A percentile compares a stretch with the other conserved stretches of the same genome.
phyloP scores from a whole-genome alignment of 768 basidiomycete genomes.

The Lyophyllum shimeji region DNA sequence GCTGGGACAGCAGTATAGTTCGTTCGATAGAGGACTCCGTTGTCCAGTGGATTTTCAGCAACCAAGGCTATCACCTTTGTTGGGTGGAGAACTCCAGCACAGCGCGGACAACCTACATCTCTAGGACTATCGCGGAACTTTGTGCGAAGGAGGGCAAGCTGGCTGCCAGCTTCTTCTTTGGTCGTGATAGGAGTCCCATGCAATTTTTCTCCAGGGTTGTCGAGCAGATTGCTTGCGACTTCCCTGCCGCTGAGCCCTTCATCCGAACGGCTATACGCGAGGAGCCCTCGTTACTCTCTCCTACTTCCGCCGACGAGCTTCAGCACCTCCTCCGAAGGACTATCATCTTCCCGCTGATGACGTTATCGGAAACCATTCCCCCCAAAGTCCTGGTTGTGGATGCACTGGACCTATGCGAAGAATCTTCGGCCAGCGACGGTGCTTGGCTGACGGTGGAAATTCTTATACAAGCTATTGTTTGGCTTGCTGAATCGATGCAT shows the following conservation, averaged over 20 bases:
- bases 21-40: slow-evolving; percentile 8
- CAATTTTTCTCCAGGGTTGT: slow-evolving; percentile 11
- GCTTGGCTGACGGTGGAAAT: slow-evolving; percentile 15
- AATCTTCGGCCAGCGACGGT: not conserved
- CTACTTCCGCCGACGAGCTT: slow-evolving; percentile 14
- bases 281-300: slow-evolving; percentile 11
- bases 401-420: slow-evolving; percentile 11
- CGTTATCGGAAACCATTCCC: slow-evolving; percentile 6
- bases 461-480: slow-evolving; percentile 15
- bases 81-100: slow-evolving; percentile 16
- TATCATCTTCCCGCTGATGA: slow-evolving; percentile 16
- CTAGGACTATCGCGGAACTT: slow-evolving; percentile 13
- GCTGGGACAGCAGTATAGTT: slow-evolving; percentile 9
- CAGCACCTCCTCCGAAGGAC: slow-evolving; percentile 13
- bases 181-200: not conserved
- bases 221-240: slow-evolving; percentile 13
- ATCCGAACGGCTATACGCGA: slow-evolving; percentile 14
- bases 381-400: slow-evolving; percentile 17
- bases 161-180: slow-evolving; percentile 17
- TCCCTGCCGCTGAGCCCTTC: slow-evolving; percentile 8
- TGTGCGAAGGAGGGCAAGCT: slow-evolving; percentile 15
- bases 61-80: slow-evolving; percentile 14
- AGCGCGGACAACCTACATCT: slow-evolving; percentile 15
- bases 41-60: slow-evolving; percentile 18
- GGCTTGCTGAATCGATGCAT: slow-evolving; percentile 17